phyloP scores from a whole-genome alignment of 306 rosid species.

The Senna tora region DNA sequence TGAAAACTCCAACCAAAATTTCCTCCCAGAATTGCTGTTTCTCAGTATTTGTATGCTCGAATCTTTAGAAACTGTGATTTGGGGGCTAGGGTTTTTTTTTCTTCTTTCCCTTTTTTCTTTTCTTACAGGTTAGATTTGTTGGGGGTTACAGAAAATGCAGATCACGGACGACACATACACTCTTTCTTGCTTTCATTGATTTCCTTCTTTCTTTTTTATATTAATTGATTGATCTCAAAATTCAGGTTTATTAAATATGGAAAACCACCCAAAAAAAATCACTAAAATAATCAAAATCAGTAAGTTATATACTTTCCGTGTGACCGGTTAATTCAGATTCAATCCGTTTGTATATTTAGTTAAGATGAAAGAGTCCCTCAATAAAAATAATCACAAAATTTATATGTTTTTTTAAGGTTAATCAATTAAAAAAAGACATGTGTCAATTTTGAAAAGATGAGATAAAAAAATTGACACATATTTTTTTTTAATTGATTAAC shows the following conservation, averaged over 20 bases:
- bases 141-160: constrained; percentile 40
- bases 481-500: too few relatives aligned
- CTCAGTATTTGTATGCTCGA: constrained; percentile 3
- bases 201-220: neutral
- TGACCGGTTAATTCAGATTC: neutral
- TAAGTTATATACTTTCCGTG: constrained; percentile 18
- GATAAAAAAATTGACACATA: too few relatives aligned
- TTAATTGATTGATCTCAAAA: constrained; percentile 29
- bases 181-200: constrained; percentile 12
- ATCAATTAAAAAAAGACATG: too few relatives aligned
- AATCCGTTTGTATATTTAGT: too few relatives aligned
- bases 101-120: too few relatives aligned
- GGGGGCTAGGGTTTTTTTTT: constrained; percentile 53
- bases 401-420: too few relatives aligned
- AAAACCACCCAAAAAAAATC: neutral
- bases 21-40: constrained; percentile 21
- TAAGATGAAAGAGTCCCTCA: too few relatives aligned
- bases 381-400: too few relatives aligned
- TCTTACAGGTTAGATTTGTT: constrained; percentile 45
- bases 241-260: constrained; percentile 21
- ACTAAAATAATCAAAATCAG: neutral
- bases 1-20: constrained; percentile 14
- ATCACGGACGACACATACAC: constrained; percentile 38
- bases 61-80: neutral
- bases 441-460: too few relatives aligned